Conservation (phyloP, 495 filamentous ascomycete genomes). For the Aspergillus mulundensis region DNA sequence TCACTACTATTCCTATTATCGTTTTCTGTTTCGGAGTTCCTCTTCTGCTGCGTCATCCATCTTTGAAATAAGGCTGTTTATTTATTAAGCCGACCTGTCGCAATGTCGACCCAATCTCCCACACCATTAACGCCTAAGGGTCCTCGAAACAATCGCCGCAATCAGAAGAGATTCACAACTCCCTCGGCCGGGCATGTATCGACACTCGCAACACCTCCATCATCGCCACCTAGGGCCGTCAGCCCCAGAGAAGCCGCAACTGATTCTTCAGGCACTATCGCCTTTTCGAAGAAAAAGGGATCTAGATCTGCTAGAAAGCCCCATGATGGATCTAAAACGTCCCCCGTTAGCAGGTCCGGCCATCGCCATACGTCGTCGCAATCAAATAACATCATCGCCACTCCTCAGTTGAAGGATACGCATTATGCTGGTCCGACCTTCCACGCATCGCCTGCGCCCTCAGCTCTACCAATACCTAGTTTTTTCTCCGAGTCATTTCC, state of each 20-base stretch:
- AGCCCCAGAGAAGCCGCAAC: constrained; percentile 33
- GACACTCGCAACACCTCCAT: constrained; percentile 40
- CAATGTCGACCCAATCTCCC: constrained; percentile 42
- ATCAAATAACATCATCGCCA: constrained; percentile 31
- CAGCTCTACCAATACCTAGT: constrained; percentile 86
- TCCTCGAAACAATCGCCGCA: constrained; percentile 36
- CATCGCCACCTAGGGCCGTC: constrained; percentile 38
- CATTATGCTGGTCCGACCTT: constrained; percentile 92
- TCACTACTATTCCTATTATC: constrained; percentile 17
- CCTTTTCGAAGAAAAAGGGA: constrained; percentile 37
- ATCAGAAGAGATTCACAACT: constrained; percentile 33
- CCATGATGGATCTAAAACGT: constrained; percentile 25
- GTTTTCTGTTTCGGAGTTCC: background rate
- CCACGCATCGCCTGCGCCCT: constrained; percentile 89
- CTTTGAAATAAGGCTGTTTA: constrained; percentile 35
- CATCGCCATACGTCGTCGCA: constrained; percentile 34
- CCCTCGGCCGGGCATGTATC: constrained; percentile 29
- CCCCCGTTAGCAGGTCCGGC: constrained; percentile 23
- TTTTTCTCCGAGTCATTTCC: constrained; percentile 82
- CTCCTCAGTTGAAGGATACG: constrained; percentile 46
- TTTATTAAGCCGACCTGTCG: constrained; percentile 43
- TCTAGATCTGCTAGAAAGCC: constrained; percentile 37
- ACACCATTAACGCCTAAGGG: constrained; percentile 38
- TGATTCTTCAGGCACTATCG: constrained; percentile 30
- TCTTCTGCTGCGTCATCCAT: constrained; percentile 12